phyloP scores from a whole-genome alignment of 805 yeast species.

The Hanseniaspora valbyensis region DNA sequence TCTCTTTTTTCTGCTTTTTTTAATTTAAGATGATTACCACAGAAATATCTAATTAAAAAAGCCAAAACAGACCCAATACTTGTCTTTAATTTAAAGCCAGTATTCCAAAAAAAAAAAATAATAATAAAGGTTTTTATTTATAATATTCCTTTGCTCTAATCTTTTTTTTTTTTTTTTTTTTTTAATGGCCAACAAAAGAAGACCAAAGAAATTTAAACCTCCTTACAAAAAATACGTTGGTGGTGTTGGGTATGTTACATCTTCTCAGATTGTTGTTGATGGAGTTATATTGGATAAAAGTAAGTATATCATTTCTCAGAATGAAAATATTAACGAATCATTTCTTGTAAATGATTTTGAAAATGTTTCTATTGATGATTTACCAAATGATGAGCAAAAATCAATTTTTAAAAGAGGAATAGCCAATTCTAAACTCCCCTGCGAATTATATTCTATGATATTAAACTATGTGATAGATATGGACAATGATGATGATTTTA shows the following conservation, averaged over 20 bases:
- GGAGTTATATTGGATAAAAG: neutral
- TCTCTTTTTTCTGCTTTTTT: too few relatives aligned
- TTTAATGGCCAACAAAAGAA: slow-evolving; percentile 74
- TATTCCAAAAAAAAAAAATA: too few relatives aligned
- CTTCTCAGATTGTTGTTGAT: neutral
- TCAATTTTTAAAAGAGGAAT: neutral
- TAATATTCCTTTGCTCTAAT: too few relatives aligned
- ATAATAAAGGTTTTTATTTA: too few relatives aligned
- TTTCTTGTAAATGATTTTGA: neutral
- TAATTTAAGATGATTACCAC: too few relatives aligned
- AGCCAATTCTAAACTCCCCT: slow-evolving; percentile 17
- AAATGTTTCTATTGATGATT: neutral
- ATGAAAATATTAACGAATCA: neutral
- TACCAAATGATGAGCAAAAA: neutral
- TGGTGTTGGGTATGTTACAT: slow-evolving; percentile 28
- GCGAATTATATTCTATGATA: slow-evolving; percentile 21
- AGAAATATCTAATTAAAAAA: too few relatives aligned
- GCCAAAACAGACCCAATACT: too few relatives aligned
- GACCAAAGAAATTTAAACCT: slow-evolving; percentile 73
- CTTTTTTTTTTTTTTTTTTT: too few relatives aligned
- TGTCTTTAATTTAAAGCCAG: too few relatives aligned
- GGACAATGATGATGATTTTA: slow-evolving; percentile 20
- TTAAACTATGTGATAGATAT: slow-evolving; percentile 16
- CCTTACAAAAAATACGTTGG: slow-evolving; percentile 68
- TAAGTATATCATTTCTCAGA: neutral